phyloP scores from a whole-genome alignment of 345 rosid genomes.

The Bruguiera sexangula region DNA sequence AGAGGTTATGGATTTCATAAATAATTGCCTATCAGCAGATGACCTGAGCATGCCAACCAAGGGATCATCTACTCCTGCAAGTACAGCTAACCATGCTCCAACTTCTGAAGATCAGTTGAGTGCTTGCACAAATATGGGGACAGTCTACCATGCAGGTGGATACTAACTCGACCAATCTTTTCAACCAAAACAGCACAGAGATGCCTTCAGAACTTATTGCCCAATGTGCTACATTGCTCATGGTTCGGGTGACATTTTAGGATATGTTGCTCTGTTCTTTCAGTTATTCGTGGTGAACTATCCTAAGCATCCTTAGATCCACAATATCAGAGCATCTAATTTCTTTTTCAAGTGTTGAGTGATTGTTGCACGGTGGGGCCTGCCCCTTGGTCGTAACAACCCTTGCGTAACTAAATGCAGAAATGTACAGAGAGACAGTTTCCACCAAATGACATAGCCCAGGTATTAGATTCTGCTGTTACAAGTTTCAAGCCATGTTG shows the following conservation, averaged over 20 bases:
- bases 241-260: slow-evolving; percentile 58
- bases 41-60: slow-evolving; percentile 18
- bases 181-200: slow-evolving; percentile 38
- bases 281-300: neutral
- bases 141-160: slow-evolving; percentile 34
- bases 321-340: neutral
- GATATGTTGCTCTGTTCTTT: neutral
- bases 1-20: slow-evolving; percentile 63
- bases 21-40: slow-evolving; percentile 45
- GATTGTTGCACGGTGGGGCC: no score
- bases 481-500: slow-evolving; percentile 71
- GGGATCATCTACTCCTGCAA: slow-evolving; percentile 26
- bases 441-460: slow-evolving; percentile 75
- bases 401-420: slow-evolving; percentile 41
- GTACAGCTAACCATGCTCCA: slow-evolving; percentile 25
- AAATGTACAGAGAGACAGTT: slow-evolving; percentile 79
- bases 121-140: slow-evolving; percentile 22
- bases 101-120: slow-evolving; percentile 40
- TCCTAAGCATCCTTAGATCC: no score
- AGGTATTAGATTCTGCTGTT: slow-evolving; percentile 70
- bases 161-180: slow-evolving; percentile 24
- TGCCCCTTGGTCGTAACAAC: neutral
- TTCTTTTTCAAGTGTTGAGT: neutral
- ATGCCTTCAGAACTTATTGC: slow-evolving; percentile 63
- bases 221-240: slow-evolving; percentile 63